Conservation (phyloP, 805 yeast genomes). For the Kuraishia piskuri region DNA sequence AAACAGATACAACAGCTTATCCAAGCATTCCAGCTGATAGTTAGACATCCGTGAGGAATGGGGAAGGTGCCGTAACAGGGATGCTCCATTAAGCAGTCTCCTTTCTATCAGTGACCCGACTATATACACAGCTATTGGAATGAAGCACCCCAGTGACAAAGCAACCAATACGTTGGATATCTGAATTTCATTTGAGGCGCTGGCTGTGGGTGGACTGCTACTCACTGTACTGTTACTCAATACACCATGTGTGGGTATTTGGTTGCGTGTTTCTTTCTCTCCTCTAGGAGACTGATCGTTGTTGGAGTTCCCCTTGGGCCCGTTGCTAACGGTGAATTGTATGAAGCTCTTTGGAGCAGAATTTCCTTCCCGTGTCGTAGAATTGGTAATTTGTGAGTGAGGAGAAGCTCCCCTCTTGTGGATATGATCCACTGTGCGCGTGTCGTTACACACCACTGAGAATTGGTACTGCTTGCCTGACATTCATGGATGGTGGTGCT, state of each 20-base stretch:
- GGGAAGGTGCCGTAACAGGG: neutral
- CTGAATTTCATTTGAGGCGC: no score
- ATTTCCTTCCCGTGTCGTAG: neutral
- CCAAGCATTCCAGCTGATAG: neutral
- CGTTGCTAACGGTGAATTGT: conserved; percentile 4
- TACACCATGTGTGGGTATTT: no score
- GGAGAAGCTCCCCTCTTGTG: neutral
- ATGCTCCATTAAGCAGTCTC: neutral
- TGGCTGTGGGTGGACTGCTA: no score
- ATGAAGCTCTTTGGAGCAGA: neutral
- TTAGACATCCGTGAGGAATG: neutral
- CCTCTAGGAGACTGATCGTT: no score
- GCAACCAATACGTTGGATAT: neutral
- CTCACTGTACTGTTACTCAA: no score
- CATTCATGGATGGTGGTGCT: no score
- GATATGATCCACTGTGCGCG: neutral
- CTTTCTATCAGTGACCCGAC: neutral
- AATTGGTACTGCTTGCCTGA: neutral
- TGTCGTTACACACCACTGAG: neutral
- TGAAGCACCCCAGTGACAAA: neutral
- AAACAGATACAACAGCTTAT: no score
- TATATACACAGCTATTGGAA: neutral
- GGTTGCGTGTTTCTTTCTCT: no score
- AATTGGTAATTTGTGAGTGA: neutral
- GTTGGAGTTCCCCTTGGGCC: no score